Conservation (phyloP, 1,139 yeast genomes). For the Geotrichum citri-aurantii region DNA sequence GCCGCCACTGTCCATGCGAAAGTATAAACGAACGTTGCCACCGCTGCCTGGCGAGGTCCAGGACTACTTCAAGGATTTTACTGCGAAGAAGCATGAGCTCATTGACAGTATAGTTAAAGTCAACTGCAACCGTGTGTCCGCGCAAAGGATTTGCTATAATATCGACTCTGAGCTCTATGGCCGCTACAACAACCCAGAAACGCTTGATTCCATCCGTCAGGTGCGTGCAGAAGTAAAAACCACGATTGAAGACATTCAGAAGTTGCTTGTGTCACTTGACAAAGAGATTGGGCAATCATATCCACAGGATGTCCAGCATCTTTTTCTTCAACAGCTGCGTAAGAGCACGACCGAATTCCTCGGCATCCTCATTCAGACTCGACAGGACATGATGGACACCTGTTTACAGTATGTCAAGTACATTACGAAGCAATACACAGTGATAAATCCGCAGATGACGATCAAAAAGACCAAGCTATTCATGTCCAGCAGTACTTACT, state of each 20-base stretch:
- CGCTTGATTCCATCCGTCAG: not conserved
- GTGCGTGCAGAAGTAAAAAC: not conserved
- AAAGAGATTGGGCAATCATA: not conserved
- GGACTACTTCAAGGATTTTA: not conserved
- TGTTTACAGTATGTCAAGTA: conserved; percentile 8
- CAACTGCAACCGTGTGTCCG: conserved; percentile 1
- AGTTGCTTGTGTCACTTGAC: conserved; percentile 4
- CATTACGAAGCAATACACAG: conserved; percentile 6
- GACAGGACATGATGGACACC: conserved; percentile 7
- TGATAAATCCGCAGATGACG: conserved; percentile 8
- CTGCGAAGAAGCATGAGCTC: not conserved
- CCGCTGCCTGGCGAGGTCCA: conserved; percentile 5
- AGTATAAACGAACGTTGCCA: not conserved
- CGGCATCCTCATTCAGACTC: conserved; percentile 2
- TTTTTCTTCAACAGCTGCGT: not conserved
- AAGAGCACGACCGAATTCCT: not conserved
- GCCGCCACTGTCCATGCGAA: not conserved
- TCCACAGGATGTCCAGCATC: not conserved
- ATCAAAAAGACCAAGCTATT: conserved; percentile 3
- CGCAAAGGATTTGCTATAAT: conserved; percentile 6
- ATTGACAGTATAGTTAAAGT: conserved; percentile 2
- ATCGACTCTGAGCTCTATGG: conserved; percentile 1
- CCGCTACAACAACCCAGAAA: conserved; percentile 5
- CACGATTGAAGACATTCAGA: not conserved
- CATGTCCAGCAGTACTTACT: not conserved